Conservation (phyloP, 1,284 basidiomycete species). For the Chalciporus sp. region DNA sequence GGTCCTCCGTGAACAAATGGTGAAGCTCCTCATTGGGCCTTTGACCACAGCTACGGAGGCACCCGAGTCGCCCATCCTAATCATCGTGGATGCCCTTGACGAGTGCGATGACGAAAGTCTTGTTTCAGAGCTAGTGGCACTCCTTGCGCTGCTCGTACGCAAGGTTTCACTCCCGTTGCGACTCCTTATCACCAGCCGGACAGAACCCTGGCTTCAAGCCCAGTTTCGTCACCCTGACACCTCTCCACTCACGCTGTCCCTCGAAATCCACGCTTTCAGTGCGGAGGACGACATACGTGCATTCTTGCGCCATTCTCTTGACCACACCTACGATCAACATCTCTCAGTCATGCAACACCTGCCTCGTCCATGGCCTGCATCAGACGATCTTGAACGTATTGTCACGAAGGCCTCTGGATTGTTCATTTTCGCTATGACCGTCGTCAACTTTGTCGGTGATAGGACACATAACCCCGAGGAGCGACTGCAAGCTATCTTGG, state of each 20-base stretch:
- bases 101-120: constrained; percentile 22
- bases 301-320: constrained; percentile 12
- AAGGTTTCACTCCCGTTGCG: constrained; percentile 10
- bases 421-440: constrained; percentile 28
- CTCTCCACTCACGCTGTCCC: background rate
- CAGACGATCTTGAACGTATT: constrained; percentile 19
- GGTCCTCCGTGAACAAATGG: constrained; percentile 25
- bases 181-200: constrained; percentile 18
- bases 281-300: constrained; percentile 21
- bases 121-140: constrained; percentile 14
- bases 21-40: constrained; percentile 15
- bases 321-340: constrained; percentile 11
- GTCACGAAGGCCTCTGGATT: constrained; percentile 26
- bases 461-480: constrained; percentile 12
- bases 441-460: constrained; percentile 24
- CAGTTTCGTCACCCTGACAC: constrained; percentile 8
- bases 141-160: constrained; percentile 10
- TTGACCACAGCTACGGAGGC: constrained; percentile 6
- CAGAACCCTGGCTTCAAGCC: constrained; percentile 19
- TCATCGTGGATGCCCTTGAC: constrained; percentile 24
- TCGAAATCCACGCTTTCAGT: constrained; percentile 20
- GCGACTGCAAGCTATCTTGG: constrained; percentile 19
- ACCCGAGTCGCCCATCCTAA: constrained; percentile 1
- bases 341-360: constrained; percentile 17
- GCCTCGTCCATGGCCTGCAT: constrained; percentile 28